Base-by-base conservation (phyloP, 129 eudicot genomes). In the Flaveria sonorensis region DNA sequence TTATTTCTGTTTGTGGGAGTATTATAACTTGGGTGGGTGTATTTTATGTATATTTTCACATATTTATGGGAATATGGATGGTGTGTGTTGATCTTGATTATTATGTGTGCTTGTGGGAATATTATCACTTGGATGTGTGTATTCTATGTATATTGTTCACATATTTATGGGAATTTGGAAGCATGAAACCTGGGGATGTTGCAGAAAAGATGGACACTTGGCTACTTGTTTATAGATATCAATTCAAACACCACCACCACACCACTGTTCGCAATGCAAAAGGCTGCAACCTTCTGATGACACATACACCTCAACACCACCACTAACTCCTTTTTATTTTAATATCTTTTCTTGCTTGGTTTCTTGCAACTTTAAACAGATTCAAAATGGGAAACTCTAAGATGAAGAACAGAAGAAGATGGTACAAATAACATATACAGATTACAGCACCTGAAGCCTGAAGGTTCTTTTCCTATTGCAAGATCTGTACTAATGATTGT, bases 221-320 rank as follows among this genome's bases (percentile, higher is more conserved):
- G 79, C 79, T 73, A 7, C 53, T 75, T 36, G 52, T 2, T 46
- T 3, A 1, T 48, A 46, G 23, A 1, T 16, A 43, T 77, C 36
- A 68, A 77, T 57, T 56, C 71, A 42, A 32, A 60, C 57, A 62
- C 67, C 55, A 62, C 28, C 83, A 79, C 10, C 65, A 20, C 82
- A 79, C 53, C 67, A 80, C 70, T 56, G 59, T 68, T 36, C 18
- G 14, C 28, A 69, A 15, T 19, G 72, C 30, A 55, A 64, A 73
- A 80, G 21, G 83, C 79, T 73, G 83, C 83, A 80, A 30, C 51
- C 45, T 52, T 80, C 69, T 39, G 69, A 52, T 65, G 68, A 73
- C 79, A 21, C 65, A 74, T 64, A 51, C 59, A 79, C 83, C 28
- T n/a, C 71, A 70, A 24, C 45, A 39, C 53, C 66, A 19, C 60